phyloP scores from a whole-genome alignment of 306 rosid genomes.

The Nissolia schottii region DNA sequence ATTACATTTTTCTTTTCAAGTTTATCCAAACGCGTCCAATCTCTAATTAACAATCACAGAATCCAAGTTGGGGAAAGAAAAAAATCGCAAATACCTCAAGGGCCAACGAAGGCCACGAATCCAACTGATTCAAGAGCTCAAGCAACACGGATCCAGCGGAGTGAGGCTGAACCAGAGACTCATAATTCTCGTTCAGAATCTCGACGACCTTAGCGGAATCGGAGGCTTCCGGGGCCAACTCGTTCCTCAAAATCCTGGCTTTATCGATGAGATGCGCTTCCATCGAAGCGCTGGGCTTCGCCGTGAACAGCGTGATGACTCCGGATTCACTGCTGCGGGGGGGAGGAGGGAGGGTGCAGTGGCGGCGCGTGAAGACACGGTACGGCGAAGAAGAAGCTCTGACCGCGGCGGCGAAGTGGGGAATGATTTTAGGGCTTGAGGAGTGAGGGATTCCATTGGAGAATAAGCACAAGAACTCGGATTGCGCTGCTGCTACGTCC shows the following conservation, averaged over 20 bases:
- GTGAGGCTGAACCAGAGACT: conserved; percentile 5
- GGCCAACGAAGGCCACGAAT: conserved; percentile 46
- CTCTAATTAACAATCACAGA: neutral
- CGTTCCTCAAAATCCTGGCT: conserved; percentile 26
- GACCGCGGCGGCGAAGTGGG: neutral
- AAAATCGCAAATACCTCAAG: conserved; percentile 36
- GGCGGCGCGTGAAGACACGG: neutral
- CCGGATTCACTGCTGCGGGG: neutral
- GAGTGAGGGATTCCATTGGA: conserved; percentile 22
- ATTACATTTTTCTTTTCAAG: neutral
- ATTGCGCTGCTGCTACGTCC: conserved; percentile 28
- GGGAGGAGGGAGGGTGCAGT: neutral
- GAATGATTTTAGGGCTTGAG: neutral
- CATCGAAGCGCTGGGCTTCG: neutral
- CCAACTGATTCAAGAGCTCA: conserved; percentile 52
- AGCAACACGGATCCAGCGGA: conserved; percentile 19
- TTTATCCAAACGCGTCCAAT: neutral
- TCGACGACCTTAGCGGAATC: neutral
- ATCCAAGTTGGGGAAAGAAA: neutral
- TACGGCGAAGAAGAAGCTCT: neutral
- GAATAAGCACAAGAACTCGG: conserved; percentile 23
- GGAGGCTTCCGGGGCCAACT: conserved; percentile 30
- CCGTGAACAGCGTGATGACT: neutral
- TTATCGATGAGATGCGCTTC: conserved; percentile 1
- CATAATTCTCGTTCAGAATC: conserved; percentile 32